Evolutionary conservation across 1,139 yeast species (phyloP).

Genomic region (Wickerhamomyces sp.): DNA sequence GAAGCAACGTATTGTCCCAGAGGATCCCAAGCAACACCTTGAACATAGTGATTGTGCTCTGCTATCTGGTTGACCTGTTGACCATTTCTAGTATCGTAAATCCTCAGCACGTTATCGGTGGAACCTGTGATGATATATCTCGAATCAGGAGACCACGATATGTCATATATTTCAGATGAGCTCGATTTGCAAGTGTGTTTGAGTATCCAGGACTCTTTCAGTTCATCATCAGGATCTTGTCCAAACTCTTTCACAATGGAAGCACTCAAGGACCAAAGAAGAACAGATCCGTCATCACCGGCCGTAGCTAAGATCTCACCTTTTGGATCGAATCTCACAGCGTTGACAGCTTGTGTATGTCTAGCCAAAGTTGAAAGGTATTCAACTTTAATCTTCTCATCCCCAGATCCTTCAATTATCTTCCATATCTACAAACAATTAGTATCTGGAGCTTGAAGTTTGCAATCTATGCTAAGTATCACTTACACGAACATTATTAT

Average conservation of each 20-base stretch:
- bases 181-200: conserved; percentile 52
- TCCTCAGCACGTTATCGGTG: conserved; percentile 79
- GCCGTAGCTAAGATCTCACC: conserved; percentile 79
- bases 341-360: conserved; percentile 94
- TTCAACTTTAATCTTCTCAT: conserved; percentile 33
- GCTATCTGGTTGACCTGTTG: conserved; percentile 55
- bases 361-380: conserved; percentile 74
- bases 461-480: too few relatives aligned
- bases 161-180: conserved; percentile 78
- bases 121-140: conserved; percentile 77
- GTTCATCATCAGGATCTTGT: conserved; percentile 46
- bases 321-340: conserved; percentile 68
- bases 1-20: conserved; percentile 68
- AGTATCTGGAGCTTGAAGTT: too few relatives aligned
- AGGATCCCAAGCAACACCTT: conserved; percentile 97
- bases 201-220: conserved; percentile 68
- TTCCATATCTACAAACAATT: background rate
- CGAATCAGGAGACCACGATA: conserved; percentile 88
- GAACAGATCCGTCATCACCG: conserved; percentile 88
- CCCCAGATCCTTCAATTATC: conserved; percentile 31
- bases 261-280: conserved; percentile 69
- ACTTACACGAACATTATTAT: conserved; percentile 79
- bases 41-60: conserved; percentile 85
- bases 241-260: conserved; percentile 53
- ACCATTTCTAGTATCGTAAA: conserved; percentile 57